A percentile compares a stretch with the other conserved stretches of the same genome.
Conservation (phyloP, 805 yeast species). For the Yamadazyma laniorum region DNA sequence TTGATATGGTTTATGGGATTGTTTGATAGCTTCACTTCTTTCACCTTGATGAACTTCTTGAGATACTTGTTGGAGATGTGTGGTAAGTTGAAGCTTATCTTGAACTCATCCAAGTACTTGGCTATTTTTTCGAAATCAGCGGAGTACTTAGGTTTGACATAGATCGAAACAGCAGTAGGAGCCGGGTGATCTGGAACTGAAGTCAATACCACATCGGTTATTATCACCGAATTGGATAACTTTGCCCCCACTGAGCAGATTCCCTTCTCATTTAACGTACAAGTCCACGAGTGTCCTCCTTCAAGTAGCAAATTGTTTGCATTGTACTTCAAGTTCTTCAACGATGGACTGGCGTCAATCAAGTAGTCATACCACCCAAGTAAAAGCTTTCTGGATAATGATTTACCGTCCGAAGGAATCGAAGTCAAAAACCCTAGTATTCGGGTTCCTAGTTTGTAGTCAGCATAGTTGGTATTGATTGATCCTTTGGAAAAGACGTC, state of each 20-base stretch:
- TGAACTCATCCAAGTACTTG: conserved; percentile 19
- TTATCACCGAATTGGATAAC: conserved; percentile 28
- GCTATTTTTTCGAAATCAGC: conserved; percentile 18
- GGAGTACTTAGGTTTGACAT: conserved; percentile 27
- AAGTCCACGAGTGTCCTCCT: conserved; percentile 34
- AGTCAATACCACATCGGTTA: conserved; percentile 35
- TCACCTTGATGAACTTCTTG: conserved; percentile 30
- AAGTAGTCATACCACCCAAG: conserved; percentile 43
- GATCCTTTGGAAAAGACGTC: conserved; percentile 34
- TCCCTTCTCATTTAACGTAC: conserved; percentile 18
- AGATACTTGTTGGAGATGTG: conserved; percentile 23
- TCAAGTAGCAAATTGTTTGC: conserved; percentile 40
- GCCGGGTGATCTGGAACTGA: conserved; percentile 11
- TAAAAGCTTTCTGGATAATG: conserved; percentile 26
- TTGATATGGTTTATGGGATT: conserved; percentile 25
- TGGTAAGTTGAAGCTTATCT: conserved; percentile 8
- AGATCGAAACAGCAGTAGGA: conserved; percentile 24
- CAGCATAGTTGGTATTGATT: conserved; percentile 39
- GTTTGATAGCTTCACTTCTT: conserved; percentile 19
- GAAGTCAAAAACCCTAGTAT: conserved; percentile 40
- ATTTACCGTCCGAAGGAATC: conserved; percentile 18
- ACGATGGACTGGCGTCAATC: conserved; percentile 20
- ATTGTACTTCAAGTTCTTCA: conserved; percentile 28
- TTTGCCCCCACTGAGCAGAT: conserved; percentile 37
- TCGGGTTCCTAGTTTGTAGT: conserved; percentile 36